phyloP scores from a whole-genome alignment of 805 yeast species.

The Candida chilensis region DNA sequence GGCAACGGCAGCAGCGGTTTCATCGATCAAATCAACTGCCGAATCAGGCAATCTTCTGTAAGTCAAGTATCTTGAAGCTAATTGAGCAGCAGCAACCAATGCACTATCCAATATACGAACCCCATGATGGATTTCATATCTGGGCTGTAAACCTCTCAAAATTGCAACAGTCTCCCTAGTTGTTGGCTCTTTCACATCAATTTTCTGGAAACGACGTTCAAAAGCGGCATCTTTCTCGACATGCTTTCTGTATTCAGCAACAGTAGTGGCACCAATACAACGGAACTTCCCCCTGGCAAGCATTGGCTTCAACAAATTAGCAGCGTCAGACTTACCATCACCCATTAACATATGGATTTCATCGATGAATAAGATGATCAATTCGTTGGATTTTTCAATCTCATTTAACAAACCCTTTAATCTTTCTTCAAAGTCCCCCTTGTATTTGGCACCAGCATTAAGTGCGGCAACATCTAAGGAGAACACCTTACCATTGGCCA shows the following conservation, averaged over 20 bases:
- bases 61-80: constrained; percentile 90
- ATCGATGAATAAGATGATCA: constrained; percentile 89
- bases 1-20: constrained; percentile 94
- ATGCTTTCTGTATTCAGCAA: constrained; percentile 85
- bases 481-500: constrained; percentile 72
- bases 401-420: constrained; percentile 94
- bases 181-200: constrained; percentile 92
- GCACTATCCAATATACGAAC: constrained; percentile 94
- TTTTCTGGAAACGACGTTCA: constrained; percentile 96
- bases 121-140: constrained; percentile 95
- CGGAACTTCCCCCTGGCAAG: constrained; percentile 93
- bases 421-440: constrained; percentile 98
- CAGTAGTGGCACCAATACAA: constrained; percentile 97
- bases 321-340: constrained; percentile 96
- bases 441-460: constrained; percentile 97
- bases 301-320: constrained; percentile 93
- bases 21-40: constrained; percentile 94
- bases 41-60: constrained; percentile 95
- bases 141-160: constrained; percentile 90
- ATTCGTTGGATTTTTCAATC: constrained; percentile 76
- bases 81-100: constrained; percentile 85
- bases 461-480: constrained; percentile 92
- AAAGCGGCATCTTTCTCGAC: constrained; percentile 97
- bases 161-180: constrained; percentile 91
- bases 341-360: constrained; percentile 99